A percentile compares a stretch with the other conserved stretches of the same genome.
phyloP scores from a whole-genome alignment of 768 basidiomycete species.

The Boletellus ananiceps region DNA sequence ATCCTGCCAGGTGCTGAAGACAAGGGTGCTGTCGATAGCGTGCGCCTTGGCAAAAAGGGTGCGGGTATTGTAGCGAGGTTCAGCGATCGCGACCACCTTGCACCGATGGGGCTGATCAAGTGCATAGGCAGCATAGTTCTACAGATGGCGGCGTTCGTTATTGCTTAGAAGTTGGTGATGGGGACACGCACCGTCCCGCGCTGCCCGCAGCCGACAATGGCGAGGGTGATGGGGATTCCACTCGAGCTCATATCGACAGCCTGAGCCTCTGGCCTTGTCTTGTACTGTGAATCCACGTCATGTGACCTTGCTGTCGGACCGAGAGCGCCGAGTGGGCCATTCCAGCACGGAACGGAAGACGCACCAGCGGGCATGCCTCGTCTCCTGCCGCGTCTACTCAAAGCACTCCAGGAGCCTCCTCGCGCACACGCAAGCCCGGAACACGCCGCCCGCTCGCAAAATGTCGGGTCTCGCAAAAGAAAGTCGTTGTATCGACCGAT shows the following conservation, averaged over 20 bases:
- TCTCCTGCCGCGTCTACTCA: slow-evolving; percentile 61
- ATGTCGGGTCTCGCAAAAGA: slow-evolving; percentile 19
- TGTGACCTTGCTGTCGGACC: slow-evolving; percentile 18
- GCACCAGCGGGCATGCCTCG: slow-evolving; percentile 59
- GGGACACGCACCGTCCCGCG: slow-evolving; percentile 59
- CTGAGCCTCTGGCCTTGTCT: slow-evolving; percentile 17
- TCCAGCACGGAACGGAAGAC: neutral
- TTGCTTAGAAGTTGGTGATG: neutral
- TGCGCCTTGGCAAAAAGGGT: slow-evolving; percentile 52
- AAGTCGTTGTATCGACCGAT: slow-evolving; percentile 34
- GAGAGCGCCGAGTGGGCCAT: neutral
- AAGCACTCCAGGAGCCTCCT: slow-evolving; percentile 33
- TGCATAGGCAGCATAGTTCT: slow-evolving; percentile 67
- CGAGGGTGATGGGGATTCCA: slow-evolving; percentile 55
- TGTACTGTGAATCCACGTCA: slow-evolving; percentile 23
- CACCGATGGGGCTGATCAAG: slow-evolving; percentile 54
- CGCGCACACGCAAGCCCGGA: slow-evolving; percentile 6
- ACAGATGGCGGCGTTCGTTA: neutral
- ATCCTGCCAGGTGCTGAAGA: slow-evolving; percentile 69
- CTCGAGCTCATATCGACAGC: slow-evolving; percentile 15
- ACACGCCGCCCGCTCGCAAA: slow-evolving; percentile 8
- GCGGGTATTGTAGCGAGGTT: slow-evolving; percentile 68
- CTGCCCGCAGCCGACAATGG: slow-evolving; percentile 78
- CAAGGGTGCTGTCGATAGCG: slow-evolving; percentile 59
- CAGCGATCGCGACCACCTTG: slow-evolving; percentile 81